Base-by-base conservation (phyloP, 1,284 basidiomycete species). In the Ganoderma sinense region DNA sequence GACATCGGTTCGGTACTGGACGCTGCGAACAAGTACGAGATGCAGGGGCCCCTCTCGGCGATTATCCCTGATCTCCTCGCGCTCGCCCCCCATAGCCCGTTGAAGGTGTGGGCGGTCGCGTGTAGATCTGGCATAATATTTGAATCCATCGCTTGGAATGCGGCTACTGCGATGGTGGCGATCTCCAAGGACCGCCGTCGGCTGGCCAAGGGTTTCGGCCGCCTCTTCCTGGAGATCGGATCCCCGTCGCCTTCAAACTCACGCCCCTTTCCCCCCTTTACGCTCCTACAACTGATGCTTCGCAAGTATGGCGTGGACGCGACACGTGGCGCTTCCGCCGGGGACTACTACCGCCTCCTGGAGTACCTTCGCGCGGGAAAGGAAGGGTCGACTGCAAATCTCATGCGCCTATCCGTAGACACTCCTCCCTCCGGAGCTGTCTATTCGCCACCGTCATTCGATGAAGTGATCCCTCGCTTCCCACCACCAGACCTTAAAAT, bases 401-500 rank as follows among this genome's bases (percentile, higher is more conserved):
- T 56, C 53, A 31, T 33, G 53, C 51, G 18, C 6, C 14, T 26
- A 53, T 4, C n/a, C n/a, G 11, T 23, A 16, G 4, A 18, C 16
- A 4, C 11, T 18, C 23, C 29, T 29, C 6, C 29, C 14, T 6
- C 18, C 2, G 8, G 14, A 16, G 10, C 29, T 14, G 11, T 7
- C 31, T 18, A 14, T 36, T 36, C 36, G 53, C 3, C 53, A 3
- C 53, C 29, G 53, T 56, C 18, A 29, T 18, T 56, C 14, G 53
- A 56, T 16, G 18, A 26, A 29, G 18, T 43, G 7, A 51, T 63
- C 8, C 18, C 62, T n/a, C 26, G n/a, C 20, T 33, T 63, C 18
- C 62, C 62, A 0, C 31, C 41, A 14, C 64, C 73, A 14, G 86
- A 87, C 70, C 73, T 87, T 48, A 79, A 84, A 56, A 74, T 88